Evolutionary conservation across 495 filamentous ascomycete species (phyloP).

Genomic region (Platismatia glauca): DNA sequence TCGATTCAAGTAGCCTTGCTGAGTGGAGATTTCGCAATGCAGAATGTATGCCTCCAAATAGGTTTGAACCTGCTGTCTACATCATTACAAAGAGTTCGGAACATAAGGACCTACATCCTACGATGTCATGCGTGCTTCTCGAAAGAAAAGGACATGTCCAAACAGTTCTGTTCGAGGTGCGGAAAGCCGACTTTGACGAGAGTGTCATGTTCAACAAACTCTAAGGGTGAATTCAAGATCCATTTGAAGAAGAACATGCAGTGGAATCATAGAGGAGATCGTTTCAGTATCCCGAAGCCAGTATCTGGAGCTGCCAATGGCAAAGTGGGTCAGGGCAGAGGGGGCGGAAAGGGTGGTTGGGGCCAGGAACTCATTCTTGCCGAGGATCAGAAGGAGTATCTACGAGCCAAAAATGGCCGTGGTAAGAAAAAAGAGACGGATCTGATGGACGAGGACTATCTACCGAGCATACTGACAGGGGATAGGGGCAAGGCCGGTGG

Average conservation of each 20-base stretch:
- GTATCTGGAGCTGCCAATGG: slow-evolving; percentile 71
- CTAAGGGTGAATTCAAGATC: slow-evolving; percentile 70
- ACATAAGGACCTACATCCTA: slow-evolving; percentile 76
- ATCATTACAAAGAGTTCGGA: slow-evolving; percentile 62
- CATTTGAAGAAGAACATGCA: slow-evolving; percentile 94
- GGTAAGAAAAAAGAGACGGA: slow-evolving; percentile 63
- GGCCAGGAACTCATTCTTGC: slow-evolving; percentile 72
- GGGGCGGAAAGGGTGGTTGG: slow-evolving; percentile 83
- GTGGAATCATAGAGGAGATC: slow-evolving; percentile 85
- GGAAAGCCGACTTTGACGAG: slow-evolving; percentile 80
- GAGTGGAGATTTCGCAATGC: slow-evolving; percentile 93
- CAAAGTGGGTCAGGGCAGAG: slow-evolving; percentile 47
- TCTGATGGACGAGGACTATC: slow-evolving; percentile 90
- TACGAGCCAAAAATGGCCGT: slow-evolving; percentile 51
- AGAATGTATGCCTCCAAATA: slow-evolving; percentile 89
- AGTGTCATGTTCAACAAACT: slow-evolving; percentile 74
- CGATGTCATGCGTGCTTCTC: slow-evolving; percentile 93
- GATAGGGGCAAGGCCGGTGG: slow-evolving; percentile 54
- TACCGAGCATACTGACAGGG: slow-evolving; percentile 79
- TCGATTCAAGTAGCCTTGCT: slow-evolving; percentile 76
- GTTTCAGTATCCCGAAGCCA: slow-evolving; percentile 85
- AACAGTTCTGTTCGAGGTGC: slow-evolving; percentile 91
- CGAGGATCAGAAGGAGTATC: slow-evolving; percentile 95
- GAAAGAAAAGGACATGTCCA: slow-evolving; percentile 71
- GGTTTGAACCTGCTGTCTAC: slow-evolving; percentile 82